A percentile compares a stretch with the other conserved stretches of the same genome.
Evolutionary conservation across 1,284 basidiomycete species (phyloP).

Genomic region (Xanthoconium separans): DNA sequence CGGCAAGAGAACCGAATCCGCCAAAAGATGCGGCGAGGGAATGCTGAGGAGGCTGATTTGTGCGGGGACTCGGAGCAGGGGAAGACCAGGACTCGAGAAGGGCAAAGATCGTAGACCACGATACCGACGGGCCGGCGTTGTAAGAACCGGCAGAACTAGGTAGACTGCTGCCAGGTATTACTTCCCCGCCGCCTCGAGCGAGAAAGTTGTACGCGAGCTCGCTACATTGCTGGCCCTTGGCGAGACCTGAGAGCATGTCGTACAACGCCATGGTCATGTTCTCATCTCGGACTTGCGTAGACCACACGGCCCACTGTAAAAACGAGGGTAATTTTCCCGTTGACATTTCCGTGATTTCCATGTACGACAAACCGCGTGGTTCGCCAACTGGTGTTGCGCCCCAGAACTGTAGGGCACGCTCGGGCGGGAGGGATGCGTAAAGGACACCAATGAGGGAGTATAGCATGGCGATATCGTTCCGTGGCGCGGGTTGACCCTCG

Average conservation of each 20-base stretch:
- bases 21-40: conserved; percentile 28
- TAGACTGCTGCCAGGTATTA: conserved; percentile 52
- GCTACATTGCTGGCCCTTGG: conserved; percentile 81
- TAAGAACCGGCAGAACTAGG: conserved; percentile 32
- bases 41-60: conserved; percentile 28
- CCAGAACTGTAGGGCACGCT: conserved; percentile 85
- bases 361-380: conserved; percentile 43
- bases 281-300: conserved; percentile 70
- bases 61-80: conserved; percentile 28
- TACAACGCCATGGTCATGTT: conserved; percentile 79
- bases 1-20: conserved; percentile 28
- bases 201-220: conserved; percentile 86
- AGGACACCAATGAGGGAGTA: conserved; percentile 83
- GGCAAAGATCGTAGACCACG: conserved; percentile 53
- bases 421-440: conserved; percentile 71
- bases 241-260: conserved; percentile 85
- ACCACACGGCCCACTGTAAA: conserved; percentile 85
- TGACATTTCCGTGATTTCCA: conserved; percentile 56
- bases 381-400: conserved; percentile 55
- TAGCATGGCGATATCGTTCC: conserved; percentile 83
- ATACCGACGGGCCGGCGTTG: conserved; percentile 37
- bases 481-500: conserved; percentile 42
- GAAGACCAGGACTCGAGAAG: conserved; percentile 54
- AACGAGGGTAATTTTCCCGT: conserved; percentile 75
- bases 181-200: conserved; percentile 62